Evolutionary conservation across 805 yeast species (phyloP), one percentile per base, ranked within the genome.

Genomic region (Sugiyamaella marilandica): DNA sequence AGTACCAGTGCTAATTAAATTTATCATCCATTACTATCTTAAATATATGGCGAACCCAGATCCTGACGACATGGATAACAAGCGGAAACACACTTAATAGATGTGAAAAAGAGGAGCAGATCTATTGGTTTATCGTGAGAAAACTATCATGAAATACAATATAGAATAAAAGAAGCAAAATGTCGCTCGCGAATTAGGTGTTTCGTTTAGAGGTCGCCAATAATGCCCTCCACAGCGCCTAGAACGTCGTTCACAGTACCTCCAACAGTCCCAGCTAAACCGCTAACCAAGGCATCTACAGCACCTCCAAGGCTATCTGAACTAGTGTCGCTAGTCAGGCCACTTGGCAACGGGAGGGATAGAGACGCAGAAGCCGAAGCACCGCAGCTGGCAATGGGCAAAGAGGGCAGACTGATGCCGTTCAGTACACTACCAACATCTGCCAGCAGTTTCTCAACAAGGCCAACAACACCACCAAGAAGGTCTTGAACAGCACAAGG

Each of bases 401-500:
- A 18, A 33, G 36, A 10, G 13, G 47, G 47, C 24, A 45, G 37
- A 8, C n/a, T 7, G 24, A 32, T 16, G 26, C 33, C 26, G 19
- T 24, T 36, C 33, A 45, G 32, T 7, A 45, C 18, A 18, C 43
- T 21, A 24, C 29, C 24, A n/a, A 47, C 32, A 19, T 16, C 29
- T 5, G 29, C 29, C 16, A 47, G 33, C 16, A 47, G 32, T 13
- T 19, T 34, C 41, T 36, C 35, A 14, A 47, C 31, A 18, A 31
- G 29, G 4, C 32, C 13, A 16, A 47, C 21, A 36, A 37, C 41
- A 9, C 50, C 50, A 2, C n/a, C 33, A 5, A 32, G 39, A 34
- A 47, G 43, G 4, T 34, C 32, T 14, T 19, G 43, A 10, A 47
- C 31, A 19, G 50, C 14, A 33, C 50, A 47, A 7, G 50, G 50